These are phyloP conservation scores for Rhynchospora tenuis DNA, from an alignment of 176 grass and related monocot genomes.

Conservation along the genomic window DNA sequence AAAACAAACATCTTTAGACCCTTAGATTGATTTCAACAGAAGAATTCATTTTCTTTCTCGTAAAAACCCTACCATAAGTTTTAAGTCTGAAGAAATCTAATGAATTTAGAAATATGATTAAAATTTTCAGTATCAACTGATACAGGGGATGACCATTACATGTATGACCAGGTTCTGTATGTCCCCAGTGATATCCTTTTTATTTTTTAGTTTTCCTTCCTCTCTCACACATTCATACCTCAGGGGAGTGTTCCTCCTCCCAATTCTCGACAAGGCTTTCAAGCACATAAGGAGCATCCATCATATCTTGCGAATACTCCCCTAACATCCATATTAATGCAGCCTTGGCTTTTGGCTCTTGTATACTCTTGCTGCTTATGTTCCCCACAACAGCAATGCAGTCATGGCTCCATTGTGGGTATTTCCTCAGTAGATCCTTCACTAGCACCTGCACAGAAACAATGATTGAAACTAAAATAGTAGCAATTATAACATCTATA, in stretches of 20 bases:
- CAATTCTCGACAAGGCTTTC: conserved; percentile 90
- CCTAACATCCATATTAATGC: conserved; percentile 99
- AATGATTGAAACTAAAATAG: neutral
- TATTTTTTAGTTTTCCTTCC: neutral
- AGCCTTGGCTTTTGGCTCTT: conserved; percentile 96
- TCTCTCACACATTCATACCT: conserved; percentile 38
- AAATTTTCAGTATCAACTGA: neutral
- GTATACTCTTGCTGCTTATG: conserved; percentile 98
- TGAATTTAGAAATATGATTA: neutral
- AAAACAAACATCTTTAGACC: conserved; percentile 12
- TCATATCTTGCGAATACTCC: conserved; percentile 99
- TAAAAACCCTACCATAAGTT: neutral
- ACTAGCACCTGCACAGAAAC: conserved; percentile 65
- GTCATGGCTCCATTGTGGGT: conserved; percentile 99
- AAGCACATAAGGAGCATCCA: conserved; percentile 89
- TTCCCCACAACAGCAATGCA: conserved; percentile 99
- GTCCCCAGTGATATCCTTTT: neutral
- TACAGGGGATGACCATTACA: neutral
- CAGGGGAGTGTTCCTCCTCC: conserved; percentile 86
- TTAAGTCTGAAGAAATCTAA: neutral
- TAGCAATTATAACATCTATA: neutral
- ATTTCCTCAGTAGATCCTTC: conserved; percentile 98
- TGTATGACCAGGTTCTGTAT: neutral
- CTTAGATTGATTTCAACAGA: neutral
- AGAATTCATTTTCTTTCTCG: neutral